These are phyloP conservation scores for Hortaea sp. DNA, from an alignment of 2,329 filamentous ascomycete genomes.

Conservation along the genomic window DNA sequence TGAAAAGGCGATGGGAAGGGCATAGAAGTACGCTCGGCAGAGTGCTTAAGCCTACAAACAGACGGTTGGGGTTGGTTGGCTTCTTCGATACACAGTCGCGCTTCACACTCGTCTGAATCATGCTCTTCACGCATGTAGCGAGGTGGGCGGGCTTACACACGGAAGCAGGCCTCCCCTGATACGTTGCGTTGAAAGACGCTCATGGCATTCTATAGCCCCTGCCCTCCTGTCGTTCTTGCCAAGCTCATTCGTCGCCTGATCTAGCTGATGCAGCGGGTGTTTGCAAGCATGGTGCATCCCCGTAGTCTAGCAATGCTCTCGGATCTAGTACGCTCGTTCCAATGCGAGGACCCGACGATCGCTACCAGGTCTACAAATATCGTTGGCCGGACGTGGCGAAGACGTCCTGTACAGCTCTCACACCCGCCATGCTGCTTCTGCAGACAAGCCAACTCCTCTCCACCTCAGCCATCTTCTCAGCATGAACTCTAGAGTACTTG, in stretches of 20 bases:
- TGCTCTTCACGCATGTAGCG: conserved; percentile 38
- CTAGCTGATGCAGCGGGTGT: conserved; percentile 17
- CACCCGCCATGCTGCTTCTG: conserved; percentile 31
- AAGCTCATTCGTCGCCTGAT: conserved; percentile 6
- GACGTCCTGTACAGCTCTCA: conserved; percentile 42
- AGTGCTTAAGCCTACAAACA: conserved; percentile 36
- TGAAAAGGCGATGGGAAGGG: conserved; percentile 25
- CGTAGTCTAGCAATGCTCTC: conserved; percentile 8
- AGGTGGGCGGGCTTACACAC: conserved; percentile 39
- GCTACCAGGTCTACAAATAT: not conserved
- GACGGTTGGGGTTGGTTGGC: conserved; percentile 25
- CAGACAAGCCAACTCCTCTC: conserved; percentile 32
- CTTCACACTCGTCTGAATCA: conserved; percentile 50
- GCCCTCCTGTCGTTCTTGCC: conserved; percentile 14
- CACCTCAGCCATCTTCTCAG: conserved; percentile 37
- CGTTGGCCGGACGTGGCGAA: conserved; percentile 21
- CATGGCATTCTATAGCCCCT: conserved; percentile 22
- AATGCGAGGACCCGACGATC: conserved; percentile 3
- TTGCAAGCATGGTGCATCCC: conserved; percentile 13
- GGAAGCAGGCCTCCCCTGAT: conserved; percentile 29
- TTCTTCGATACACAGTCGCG: conserved; percentile 22
- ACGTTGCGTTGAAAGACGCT: conserved; percentile 8
- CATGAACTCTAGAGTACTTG: conserved; percentile 26
- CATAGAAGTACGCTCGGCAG: conserved; percentile 14
- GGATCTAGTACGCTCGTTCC: conserved; percentile 15